These are phyloP conservation scores for Pisolithus tinctorius DNA, from an alignment of 768 basidiomycete genomes.

Conservation along the genomic window DNA sequence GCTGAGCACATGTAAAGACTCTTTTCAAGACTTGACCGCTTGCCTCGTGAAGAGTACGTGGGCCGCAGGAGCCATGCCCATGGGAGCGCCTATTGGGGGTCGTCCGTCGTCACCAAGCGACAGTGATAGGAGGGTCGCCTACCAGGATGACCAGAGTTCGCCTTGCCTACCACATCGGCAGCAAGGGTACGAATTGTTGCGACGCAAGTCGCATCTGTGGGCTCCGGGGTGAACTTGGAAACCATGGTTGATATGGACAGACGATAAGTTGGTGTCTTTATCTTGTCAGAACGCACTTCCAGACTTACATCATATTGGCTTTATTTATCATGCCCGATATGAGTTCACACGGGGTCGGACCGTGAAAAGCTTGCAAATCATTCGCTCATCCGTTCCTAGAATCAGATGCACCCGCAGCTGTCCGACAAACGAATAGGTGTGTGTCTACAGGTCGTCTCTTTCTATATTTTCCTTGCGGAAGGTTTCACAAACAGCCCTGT, in stretches of 20 bases:
- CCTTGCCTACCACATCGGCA: constrained; percentile 72
- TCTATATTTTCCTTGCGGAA: neutral
- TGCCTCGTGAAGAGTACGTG: constrained; percentile 78
- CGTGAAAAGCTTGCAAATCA: neutral
- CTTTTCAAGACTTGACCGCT: neutral
- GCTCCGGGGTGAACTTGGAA: constrained; percentile 28
- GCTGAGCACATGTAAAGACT: neutral
- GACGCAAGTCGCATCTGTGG: constrained; percentile 51
- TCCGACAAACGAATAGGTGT: constrained; percentile 58
- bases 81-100: constrained; percentile 63
- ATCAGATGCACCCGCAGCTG: constrained; percentile 61
- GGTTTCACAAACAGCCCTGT: constrained; percentile 4
- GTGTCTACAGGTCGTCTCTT: constrained; percentile 4
- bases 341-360: constrained; percentile 1
- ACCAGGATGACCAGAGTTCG: constrained; percentile 95
- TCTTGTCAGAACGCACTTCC: neutral
- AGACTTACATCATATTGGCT: neutral
- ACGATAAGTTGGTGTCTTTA: neutral
- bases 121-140: constrained; percentile 7
- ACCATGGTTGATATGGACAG: constrained; percentile 26
- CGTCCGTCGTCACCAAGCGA: neutral
- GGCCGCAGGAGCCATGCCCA: constrained; percentile 87
- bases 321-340: constrained; percentile 1
- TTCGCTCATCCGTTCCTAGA: constrained; percentile 3
- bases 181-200: constrained; percentile 74